Base-by-base conservation (phyloP, 352 stramenopile genomes). In the Phytophthora europaea region DNA sequence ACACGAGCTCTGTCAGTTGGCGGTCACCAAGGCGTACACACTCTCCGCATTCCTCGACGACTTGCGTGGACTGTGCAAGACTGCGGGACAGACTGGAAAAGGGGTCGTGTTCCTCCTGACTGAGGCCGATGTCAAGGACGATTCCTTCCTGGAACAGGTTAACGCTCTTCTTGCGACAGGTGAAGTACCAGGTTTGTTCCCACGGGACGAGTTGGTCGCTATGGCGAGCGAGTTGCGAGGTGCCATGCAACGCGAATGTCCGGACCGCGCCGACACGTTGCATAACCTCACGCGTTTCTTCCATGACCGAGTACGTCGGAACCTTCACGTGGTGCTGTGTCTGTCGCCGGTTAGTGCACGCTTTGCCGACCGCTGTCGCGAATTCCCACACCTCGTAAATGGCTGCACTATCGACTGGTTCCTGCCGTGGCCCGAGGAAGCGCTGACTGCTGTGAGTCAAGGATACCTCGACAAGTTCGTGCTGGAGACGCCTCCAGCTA, bases 391-490 rank as follows among this genome's bases (percentile, higher is more conserved):
- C 38, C 73, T 98, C 18, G 89, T 98, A 40, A 93, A 76, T 64
- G 91, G 90, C 9, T 97, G 85, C 56, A 97, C 88, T 6, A 91
- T 98, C 55, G 88, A 98, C 70, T 98, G 92, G 91, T 98, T 97
- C 67, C 68, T 98, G 47, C 76, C 91, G 5, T 98, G 94, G 93
- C 94, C 94, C 1, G 78, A 92, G 40, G 88, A 98, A 60, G 94
- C 94, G 4, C 81, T 98, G 4, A 80, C 92, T 1, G 91, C 89
- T 16, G 93, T 98, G 20, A 90, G 79, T 57, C 73, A 92, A 16
- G 92, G 90, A 4, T 97, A 91, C 63, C 74, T 98, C 16, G 81
- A 84, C 6, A 75, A 82, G 52, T 92, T 96, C 33, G 23, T 70
- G 7, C 78, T 98, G 9, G 88, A 97, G 47, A 88, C 84, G 4